Evolutionary conservation across 495 filamentous ascomycete genomes (phyloP), one percentile per base, ranked within the genome.

Genomic region (Thermochaetoides thermophila): DNA sequence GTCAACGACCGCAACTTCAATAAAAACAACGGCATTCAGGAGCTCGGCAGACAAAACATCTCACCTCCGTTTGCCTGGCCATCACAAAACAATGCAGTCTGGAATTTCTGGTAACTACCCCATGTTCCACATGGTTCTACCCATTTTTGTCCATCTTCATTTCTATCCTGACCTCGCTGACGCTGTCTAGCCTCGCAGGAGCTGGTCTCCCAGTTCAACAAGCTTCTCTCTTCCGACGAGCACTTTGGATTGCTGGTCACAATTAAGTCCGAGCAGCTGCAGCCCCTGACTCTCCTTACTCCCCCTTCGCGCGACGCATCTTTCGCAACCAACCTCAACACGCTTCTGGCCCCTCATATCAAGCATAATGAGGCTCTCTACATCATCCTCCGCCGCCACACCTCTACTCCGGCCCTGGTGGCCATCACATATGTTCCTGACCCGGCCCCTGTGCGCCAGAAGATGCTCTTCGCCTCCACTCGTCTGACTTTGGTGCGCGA

Each of bases 401-500:
- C 66, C 24, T 43, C 55, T 32, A 45, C 53, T 7, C 63, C 63
- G 3, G 63, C 64, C 35, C 74, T 89, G 39, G 56, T 84, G 32
- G 81, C 81, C 28, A 60, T 95, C 27, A 86, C 89, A 19, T 95
- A 93, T 52, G 81, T 97, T 27, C 89, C 89, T 3, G 82, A 84
- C 50, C 57, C 78, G 34, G 87, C 89, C 4, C 80, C 80, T 12
- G 89, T 97, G 24, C 78, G 89, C 25, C 78, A 87, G 44, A 97
- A 97, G 69, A 96, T 85, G 67, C 71, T 97, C 31, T 93, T 95
- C 56, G 87, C 89, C 21, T 73, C 80, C 25, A 93, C 89, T 12
- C 73, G 85, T 24, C 64, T 86, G 34, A 86, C 84, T 0, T 66
- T 97, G 8, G 64, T 77, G 25, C 69, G 87, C 26, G 87, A 94